phyloP scores from a whole-genome alignment of 2,329 filamentous ascomycete genomes.

The Pseudogymnoascus sp. region DNA sequence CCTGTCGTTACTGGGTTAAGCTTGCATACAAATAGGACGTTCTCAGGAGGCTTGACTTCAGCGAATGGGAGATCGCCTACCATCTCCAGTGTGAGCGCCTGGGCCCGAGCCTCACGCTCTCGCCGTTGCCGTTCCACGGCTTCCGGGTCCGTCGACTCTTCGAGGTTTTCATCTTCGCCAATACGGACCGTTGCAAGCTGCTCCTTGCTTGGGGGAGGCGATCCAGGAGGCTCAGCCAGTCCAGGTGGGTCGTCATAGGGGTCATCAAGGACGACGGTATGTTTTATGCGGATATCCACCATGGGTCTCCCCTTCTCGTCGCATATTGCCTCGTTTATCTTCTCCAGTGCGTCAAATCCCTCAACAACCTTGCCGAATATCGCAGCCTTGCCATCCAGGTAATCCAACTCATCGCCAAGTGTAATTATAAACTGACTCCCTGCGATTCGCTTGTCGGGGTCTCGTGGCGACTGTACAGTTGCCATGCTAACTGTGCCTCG shows the following conservation, averaged over 20 bases:
- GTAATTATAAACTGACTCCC: constrained; percentile 93
- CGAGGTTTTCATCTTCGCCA: constrained; percentile 74
- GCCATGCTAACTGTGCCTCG: constrained; percentile 96
- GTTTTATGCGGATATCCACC: constrained; percentile 89
- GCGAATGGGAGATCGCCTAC: constrained; percentile 96
- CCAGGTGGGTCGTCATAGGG: constrained; percentile 77
- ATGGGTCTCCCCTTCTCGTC: constrained; percentile 80
- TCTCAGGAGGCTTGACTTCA: constrained; percentile 94
- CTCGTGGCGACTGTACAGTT: constrained; percentile 65
- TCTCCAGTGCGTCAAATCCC: constrained; percentile 87
- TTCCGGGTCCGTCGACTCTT: constrained; percentile 68
- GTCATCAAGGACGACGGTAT: constrained; percentile 86
- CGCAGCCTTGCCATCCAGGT: constrained; percentile 84
- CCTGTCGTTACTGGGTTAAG: constrained; percentile 87
- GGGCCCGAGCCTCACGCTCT: constrained; percentile 84
- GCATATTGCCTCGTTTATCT: constrained; percentile 82
- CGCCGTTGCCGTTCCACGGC: constrained; percentile 68
- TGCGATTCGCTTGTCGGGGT: constrained; percentile 74
- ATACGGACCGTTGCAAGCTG: constrained; percentile 90
- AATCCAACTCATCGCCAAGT: constrained; percentile 80
- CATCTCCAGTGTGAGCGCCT: constrained; percentile 93
- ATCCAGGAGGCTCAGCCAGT: constrained; percentile 66
- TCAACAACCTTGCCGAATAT: constrained; percentile 94
- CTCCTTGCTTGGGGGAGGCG: constrained; percentile 71
- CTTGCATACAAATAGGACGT: constrained; percentile 97